A percentile compares a stretch with the other conserved stretches of the same genome.
Conservation (phyloP, 805 yeast genomes). For the Jamesozyma hellenica region DNA sequence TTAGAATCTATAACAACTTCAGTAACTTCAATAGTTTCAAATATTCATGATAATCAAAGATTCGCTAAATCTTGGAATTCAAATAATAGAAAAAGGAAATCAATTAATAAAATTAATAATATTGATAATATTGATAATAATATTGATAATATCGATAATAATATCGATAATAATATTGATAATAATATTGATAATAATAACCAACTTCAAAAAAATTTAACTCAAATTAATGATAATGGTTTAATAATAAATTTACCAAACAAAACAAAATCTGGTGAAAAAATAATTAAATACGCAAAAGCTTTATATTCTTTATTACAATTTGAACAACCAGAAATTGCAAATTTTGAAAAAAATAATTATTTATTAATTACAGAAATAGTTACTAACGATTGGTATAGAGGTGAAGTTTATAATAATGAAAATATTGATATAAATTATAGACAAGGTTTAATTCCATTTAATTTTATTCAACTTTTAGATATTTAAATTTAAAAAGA, state of each 20-base stretch:
- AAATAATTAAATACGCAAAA: conserved; percentile 25
- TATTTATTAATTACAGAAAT: conserved; percentile 24
- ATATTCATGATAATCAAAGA: conserved; percentile 27
- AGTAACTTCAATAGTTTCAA: conserved; percentile 25
- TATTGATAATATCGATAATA: background rate
- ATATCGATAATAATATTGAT: background rate
- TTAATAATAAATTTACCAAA: conserved; percentile 25
- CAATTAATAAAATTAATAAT: conserved; percentile 16
- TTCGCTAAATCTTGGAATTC: conserved; percentile 31
- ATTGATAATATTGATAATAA: background rate
- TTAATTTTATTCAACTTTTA: conserved; percentile 17
- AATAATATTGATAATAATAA: background rate
- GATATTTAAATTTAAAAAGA: background rate
- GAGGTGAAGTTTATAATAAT: conserved; percentile 27
- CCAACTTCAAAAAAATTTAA: conserved; percentile 19
- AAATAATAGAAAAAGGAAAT: conserved; percentile 23
- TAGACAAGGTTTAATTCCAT: conserved; percentile 21
- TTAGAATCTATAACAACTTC: conserved; percentile 28
- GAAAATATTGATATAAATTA: conserved; percentile 14
- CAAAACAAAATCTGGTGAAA: conserved; percentile 18
- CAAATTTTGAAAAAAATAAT: conserved; percentile 25
- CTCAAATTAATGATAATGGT: conserved; percentile 24
- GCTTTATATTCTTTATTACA: conserved; percentile 25
- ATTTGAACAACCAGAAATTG: conserved; percentile 22
- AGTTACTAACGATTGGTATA: conserved; percentile 27